These are phyloP conservation scores for Bruguiera parviflora DNA, from an alignment of 345 rosid species.

Conservation along the genomic window DNA sequence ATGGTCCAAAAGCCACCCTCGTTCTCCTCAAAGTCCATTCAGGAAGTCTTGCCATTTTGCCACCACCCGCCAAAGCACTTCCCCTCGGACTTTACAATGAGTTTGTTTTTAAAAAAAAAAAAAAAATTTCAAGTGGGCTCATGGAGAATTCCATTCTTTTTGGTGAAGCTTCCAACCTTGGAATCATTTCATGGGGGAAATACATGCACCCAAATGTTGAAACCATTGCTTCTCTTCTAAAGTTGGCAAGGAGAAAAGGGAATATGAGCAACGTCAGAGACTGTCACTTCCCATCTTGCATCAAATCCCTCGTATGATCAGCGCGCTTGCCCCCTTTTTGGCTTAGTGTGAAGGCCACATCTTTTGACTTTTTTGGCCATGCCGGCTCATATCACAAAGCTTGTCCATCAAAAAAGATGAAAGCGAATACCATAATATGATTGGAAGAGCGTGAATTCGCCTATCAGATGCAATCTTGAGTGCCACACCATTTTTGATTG, in stretches of 20 bases:
- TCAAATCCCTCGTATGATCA: background rate
- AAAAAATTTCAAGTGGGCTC: background rate
- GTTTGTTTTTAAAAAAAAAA: background rate
- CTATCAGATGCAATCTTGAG: too few relatives aligned
- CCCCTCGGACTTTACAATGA: background rate
- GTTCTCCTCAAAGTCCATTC: background rate
- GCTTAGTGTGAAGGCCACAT: background rate
- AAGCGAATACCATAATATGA: too few relatives aligned
- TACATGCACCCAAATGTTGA: background rate
- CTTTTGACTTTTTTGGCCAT: background rate
- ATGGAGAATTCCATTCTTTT: conserved; percentile 6
- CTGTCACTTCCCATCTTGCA: background rate
- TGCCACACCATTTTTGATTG: too few relatives aligned
- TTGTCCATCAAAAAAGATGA: too few relatives aligned
- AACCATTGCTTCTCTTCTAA: background rate
- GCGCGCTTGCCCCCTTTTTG: background rate
- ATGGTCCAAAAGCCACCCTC: background rate
- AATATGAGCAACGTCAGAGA: background rate
- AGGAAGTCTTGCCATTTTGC: background rate
- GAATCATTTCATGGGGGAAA: background rate
- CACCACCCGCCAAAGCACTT: conserved; percentile 2
- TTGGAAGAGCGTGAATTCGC: too few relatives aligned
- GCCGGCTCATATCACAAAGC: background rate
- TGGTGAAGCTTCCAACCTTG: background rate
- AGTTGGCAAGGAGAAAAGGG: background rate